These are phyloP conservation scores for Vanrija sp. DNA, from an alignment of 1,284 basidiomycete species.

Conservation along the genomic window DNA sequence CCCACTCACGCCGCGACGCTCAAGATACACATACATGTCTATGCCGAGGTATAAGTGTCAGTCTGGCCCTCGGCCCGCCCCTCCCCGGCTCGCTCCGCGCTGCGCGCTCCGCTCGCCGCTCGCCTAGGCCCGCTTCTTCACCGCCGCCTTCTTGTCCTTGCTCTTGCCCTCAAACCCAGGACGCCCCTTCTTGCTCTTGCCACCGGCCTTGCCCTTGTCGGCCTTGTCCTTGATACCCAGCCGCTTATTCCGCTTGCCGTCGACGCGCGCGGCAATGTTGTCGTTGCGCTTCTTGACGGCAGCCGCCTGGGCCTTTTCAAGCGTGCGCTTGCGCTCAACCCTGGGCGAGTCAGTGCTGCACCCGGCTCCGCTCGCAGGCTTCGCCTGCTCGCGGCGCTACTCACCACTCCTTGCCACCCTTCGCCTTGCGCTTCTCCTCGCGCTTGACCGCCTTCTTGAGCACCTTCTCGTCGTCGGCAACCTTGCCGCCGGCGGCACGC, in stretches of 20 bases:
- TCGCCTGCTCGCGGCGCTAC: no score
- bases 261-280: slow-evolving; percentile 76
- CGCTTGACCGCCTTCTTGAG: slow-evolving; percentile 87
- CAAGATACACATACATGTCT: no score
- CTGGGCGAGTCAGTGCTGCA: slow-evolving; percentile 53
- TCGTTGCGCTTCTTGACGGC: slow-evolving; percentile 82
- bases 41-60: no score
- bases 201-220: slow-evolving; percentile 1
- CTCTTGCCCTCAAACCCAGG: slow-evolving; percentile 40
- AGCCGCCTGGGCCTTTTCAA: slow-evolving; percentile 67
- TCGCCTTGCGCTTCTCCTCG: slow-evolving; percentile 79
- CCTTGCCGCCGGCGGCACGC: slow-evolving; percentile 77
- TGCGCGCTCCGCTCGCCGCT: no score
- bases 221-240: slow-evolving; percentile 59
- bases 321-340: slow-evolving; percentile 75
- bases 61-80: no score
- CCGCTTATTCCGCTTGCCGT: slow-evolving; percentile 70
- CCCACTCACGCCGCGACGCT: no score
- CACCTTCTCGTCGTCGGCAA: slow-evolving; percentile 72
- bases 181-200: slow-evolving; percentile 17
- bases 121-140: slow-evolving; percentile 6
- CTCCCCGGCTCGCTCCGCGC: no score
- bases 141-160: slow-evolving; percentile 8
- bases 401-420: slow-evolving; percentile 78
- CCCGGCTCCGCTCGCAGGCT: no score